Base-by-base conservation (phyloP, 2,329 filamentous ascomycete species). In the Cercospora berteroae region DNA sequence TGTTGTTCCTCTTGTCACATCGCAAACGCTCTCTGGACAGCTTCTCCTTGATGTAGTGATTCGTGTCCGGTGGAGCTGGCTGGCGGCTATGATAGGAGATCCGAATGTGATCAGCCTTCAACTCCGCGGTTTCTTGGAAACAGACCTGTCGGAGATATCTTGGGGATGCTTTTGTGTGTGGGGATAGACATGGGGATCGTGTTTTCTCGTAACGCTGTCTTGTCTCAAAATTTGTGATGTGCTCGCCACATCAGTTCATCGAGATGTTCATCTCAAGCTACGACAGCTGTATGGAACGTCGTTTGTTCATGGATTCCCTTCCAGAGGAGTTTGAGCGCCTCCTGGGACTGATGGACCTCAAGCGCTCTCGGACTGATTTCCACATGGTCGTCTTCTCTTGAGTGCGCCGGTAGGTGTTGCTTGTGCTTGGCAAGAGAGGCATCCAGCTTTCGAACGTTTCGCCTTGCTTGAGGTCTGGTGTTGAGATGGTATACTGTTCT, bases 291-390 rank as follows among this genome's bases (percentile, higher is more conserved):
- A 60, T 23, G 10, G 65, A 67, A 16, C 44, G 55, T 16, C 61
- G 55, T 25, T 44, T 58, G 52, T 36, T 64, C 44, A 58, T 58
- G 29, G 33, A 64, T n/a, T 58, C 33, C 20, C 50, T 16, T 58
- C 61, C 61, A 23, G 61, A 12, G 27, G 61, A 58, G 12, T 48
- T 64, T 8, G 61, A 64, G 23, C 61, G 36, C 12, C 57, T 20
- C 36, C 63, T 33, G 7, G 63, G 56, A 27, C 63, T 65, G 42
- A 65, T 65, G 23, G 55, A 60, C 31, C 61, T 65, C 25, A 67
- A 20, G 39, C 66, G 66, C 25, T 57, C 48, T n/a, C 63, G 52
- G 48, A 67, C 66, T n/a, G 66, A 62, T 25, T 57, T 67, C 63
- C 63, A 65, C 39, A 65, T 60, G 9, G n/a, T 65, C 13, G 42